Conservation (phyloP, 371 early-diverging fungal genomes). For the Mucor velutinosus region DNA sequence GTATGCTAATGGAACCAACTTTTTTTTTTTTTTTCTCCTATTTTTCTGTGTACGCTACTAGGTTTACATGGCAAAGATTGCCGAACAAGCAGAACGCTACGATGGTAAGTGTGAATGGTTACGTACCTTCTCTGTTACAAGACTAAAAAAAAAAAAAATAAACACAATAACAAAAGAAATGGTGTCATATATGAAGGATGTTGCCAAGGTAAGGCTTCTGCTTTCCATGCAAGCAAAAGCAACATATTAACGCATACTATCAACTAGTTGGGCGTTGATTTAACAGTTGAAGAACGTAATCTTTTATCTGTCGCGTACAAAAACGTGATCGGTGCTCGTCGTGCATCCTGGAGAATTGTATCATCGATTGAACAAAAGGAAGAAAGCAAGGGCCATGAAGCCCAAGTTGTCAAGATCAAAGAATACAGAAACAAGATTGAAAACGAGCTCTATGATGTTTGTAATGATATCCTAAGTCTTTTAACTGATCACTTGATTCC, state of each 20-base stretch:
- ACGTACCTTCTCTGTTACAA: not conserved
- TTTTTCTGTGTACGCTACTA: not conserved
- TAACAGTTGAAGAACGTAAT: conserved; percentile 98
- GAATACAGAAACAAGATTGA: conserved; percentile 93
- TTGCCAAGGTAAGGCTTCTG: conserved; percentile 54
- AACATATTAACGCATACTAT: not conserved
- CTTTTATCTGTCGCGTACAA: conserved; percentile 99
- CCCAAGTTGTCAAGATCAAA: conserved; percentile 87
- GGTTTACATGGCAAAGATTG: conserved; percentile 95
- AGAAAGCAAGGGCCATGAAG: conserved; percentile 87
- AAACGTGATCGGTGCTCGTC: conserved; percentile 99
- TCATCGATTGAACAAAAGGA: conserved; percentile 98
- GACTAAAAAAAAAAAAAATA: not conserved
- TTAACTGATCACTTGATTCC: conserved; percentile 89
- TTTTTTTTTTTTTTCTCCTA: not conserved
- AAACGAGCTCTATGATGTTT: conserved; percentile 91
- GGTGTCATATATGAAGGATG: conserved; percentile 93
- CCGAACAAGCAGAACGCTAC: conserved; percentile 99
- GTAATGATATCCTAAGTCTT: conserved; percentile 93
- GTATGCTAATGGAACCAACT: not conserved
- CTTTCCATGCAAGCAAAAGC: too few relatives aligned
- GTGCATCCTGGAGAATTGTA: conserved; percentile 99
- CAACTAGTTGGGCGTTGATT: conserved; percentile 58
- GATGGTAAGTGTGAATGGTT: conserved; percentile 55
- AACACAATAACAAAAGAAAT: conserved; percentile 69